phyloP scores from a whole-genome alignment of 768 basidiomycete species.

The Agrocybe pediades region DNA sequence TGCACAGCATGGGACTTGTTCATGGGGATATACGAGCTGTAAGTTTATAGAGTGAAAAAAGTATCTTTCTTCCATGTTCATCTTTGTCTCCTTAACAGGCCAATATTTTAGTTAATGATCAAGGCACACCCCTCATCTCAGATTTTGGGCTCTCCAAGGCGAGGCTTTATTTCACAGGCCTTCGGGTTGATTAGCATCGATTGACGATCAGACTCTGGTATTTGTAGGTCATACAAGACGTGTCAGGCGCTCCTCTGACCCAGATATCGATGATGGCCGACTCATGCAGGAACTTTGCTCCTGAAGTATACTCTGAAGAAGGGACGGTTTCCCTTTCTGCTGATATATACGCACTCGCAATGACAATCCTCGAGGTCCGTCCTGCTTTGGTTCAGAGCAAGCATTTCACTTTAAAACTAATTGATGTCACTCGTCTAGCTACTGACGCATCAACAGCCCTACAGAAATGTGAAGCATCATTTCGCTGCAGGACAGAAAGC shows the following conservation, averaged over 20 bases:
- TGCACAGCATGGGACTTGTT: slow-evolving; percentile 54
- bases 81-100: slow-evolving; percentile 30
- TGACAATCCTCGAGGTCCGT: slow-evolving; percentile 60
- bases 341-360: slow-evolving; percentile 57
- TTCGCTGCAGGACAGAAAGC: slow-evolving; percentile 52
- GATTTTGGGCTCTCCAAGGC: slow-evolving; percentile 63
- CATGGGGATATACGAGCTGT: slow-evolving; percentile 60
- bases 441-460: slow-evolving; percentile 56
- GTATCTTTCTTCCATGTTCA: background rate
- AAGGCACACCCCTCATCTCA: slow-evolving; percentile 50
- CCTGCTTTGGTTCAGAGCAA: background rate
- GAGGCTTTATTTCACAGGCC: too few species aligned
- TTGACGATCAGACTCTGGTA: background rate
- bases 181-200: too few species aligned
- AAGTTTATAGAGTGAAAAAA: slow-evolving; percentile 9
- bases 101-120: slow-evolving; percentile 47
- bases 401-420: background rate
- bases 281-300: slow-evolving; percentile 55
- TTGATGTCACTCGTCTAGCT: slow-evolving; percentile 44
- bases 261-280: slow-evolving; percentile 49
- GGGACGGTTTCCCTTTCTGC: slow-evolving; percentile 47
- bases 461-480: slow-evolving; percentile 48
- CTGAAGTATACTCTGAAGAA: slow-evolving; percentile 53
- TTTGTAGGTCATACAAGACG: slow-evolving; percentile 54
- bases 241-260: slow-evolving; percentile 58